These are phyloP conservation scores for Phlebopus sp. DNA, from an alignment of 1,284 basidiomycete genomes.

Conservation along the genomic window DNA sequence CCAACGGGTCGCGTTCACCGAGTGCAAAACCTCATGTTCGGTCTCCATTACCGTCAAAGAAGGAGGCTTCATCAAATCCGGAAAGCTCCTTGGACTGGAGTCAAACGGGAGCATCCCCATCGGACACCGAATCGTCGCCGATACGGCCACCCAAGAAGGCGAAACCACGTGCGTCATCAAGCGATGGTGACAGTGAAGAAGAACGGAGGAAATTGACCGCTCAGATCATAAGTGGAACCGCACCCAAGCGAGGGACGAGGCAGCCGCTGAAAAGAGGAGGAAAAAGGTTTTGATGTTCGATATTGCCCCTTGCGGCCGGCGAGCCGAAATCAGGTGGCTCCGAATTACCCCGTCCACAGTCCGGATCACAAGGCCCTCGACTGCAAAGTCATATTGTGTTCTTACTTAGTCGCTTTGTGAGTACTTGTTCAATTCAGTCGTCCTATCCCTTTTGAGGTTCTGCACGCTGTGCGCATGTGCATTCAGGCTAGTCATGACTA, in stretches of 20 bases:
- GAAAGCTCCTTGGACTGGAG: conserved; percentile 21
- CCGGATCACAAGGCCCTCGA: conserved; percentile 5
- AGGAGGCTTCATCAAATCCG: conserved; percentile 13
- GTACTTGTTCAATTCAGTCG: conserved; percentile 11
- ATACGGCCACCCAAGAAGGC: conserved; percentile 47
- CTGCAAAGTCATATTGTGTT: background rate
- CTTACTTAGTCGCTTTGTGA: conserved; percentile 4
- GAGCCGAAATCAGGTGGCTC: conserved; percentile 1
- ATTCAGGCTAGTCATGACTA: conserved; percentile 1
- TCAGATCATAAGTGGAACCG: conserved; percentile 34
- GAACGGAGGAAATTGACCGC: conserved; percentile 42
- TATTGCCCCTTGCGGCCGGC: conserved; percentile 1
- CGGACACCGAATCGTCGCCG: conserved; percentile 47
- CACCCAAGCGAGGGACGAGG: conserved; percentile 49
- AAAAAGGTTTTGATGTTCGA: conserved; percentile 55
- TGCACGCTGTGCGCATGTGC: conserved; percentile 9
- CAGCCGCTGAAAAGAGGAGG: conserved; percentile 74
- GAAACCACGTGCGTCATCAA: conserved; percentile 37
- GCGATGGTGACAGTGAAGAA: conserved; percentile 55
- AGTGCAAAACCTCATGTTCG: conserved; percentile 16
- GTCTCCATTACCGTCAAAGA: conserved; percentile 21
- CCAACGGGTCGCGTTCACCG: conserved; percentile 2
- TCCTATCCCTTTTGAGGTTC: conserved; percentile 6
- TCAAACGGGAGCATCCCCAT: conserved; percentile 26
- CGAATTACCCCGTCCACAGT: conserved; percentile 6